Evolutionary conservation across 805 yeast species (phyloP), one percentile per base, ranked within the genome.

Genomic region (Kazachstania viticola): DNA sequence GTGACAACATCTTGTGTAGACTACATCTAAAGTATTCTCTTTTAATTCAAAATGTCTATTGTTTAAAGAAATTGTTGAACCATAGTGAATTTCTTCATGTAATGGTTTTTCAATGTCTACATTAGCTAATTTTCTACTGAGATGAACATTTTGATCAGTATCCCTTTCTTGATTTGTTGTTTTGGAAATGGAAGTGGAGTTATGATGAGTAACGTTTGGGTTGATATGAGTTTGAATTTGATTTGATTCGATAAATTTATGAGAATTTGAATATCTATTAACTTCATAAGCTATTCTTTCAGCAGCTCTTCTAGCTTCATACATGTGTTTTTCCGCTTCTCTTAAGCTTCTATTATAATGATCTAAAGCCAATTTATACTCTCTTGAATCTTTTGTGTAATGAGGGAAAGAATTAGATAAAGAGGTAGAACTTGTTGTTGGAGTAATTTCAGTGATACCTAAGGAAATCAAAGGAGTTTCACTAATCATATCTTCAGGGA

Each of bases 1-100:
- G 54, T 87, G 96, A 52, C 96, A 87, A 54, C 96, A 88, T 41
- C 96, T 64, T 1, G 95, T 83, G 56, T 87, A 87, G 48, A 88
- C 65, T 28, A 74, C 68, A 45, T 83, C 95, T 32, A 65, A 39
- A 2, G 60, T 55, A 12, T 52, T 29, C n/a, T n/a, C n/a, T n/a
- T n/a, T n/a, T 28, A 56, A 54, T 11, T 41, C 41, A 1, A 39
- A 15, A 5, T 4, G 7, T 17, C 23, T 44, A 3, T 44, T 56
- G 33, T 60, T 60, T 25, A 26, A 4, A 6, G 4, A 18, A 12
- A 17, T 23, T n/a, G 13, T 15, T 16, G 38, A 16, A 14, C 55
- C 63, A 44, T 73, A 74, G 44, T 69, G 70, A 34, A 69, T 63
- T 40, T 72, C 78, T 49, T 74, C 78, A 51, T 73, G 79, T 27